phyloP scores from a whole-genome alignment of 257 asterid genomes.

The Leptodermis oblonga region DNA sequence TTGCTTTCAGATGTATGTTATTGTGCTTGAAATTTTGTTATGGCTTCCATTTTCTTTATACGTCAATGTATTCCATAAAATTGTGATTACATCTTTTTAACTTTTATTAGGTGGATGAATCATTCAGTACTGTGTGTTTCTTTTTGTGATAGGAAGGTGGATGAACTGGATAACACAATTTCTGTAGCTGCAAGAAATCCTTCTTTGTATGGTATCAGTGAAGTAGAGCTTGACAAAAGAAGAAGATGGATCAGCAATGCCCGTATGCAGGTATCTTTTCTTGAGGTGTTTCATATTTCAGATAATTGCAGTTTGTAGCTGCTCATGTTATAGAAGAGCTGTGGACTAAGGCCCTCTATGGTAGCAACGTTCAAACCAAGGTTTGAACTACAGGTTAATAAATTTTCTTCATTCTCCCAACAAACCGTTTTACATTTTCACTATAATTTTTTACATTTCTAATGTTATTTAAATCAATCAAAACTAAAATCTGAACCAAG shows the following conservation, averaged over 20 bases:
- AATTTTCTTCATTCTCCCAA: too few relatives aligned
- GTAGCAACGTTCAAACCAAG: too few relatives aligned
- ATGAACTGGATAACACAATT: slow-evolving; percentile 91
- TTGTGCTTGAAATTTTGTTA: background rate
- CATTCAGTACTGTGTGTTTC: slow-evolving; percentile 39
- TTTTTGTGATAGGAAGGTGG: slow-evolving; percentile 78
- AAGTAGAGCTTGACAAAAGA: slow-evolving; percentile 77
- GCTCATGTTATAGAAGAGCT: background rate
- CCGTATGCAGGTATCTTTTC: slow-evolving; percentile 62
- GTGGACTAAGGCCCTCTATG: too few relatives aligned
- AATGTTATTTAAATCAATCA: too few relatives aligned
- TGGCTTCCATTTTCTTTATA: background rate
- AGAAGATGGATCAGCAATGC: slow-evolving; percentile 94
- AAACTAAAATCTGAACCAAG: too few relatives aligned
- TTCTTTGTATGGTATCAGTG: slow-evolving; percentile 63
- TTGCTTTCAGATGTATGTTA: background rate
- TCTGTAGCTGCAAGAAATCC: slow-evolving; percentile 88
- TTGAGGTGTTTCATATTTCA: background rate
- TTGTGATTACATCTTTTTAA: background rate
- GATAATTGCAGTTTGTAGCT: background rate
- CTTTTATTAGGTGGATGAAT: slow-evolving; percentile 2
- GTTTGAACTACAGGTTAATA: too few relatives aligned
- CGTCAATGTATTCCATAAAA: too few relatives aligned
- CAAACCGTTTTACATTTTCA: too few relatives aligned
- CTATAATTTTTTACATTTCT: too few relatives aligned